A percentile compares a stretch with the other conserved stretches of the same genome.
These are phyloP conservation scores for Monilinia fructigena DNA, from an alignment of 2,329 filamentous ascomycete species.

Conservation along the genomic window DNA sequence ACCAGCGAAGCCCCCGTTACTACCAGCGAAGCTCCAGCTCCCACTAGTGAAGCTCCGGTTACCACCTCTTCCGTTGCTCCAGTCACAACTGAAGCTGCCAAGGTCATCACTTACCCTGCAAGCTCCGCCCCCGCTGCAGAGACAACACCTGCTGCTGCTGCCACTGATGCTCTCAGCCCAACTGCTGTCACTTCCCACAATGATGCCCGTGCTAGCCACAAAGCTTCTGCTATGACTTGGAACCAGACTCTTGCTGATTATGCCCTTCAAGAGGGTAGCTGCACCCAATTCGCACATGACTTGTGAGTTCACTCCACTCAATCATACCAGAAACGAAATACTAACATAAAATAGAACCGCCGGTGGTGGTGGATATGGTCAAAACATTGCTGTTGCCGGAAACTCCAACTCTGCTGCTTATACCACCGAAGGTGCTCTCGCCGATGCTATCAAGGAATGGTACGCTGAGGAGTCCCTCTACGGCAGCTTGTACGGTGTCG, in stretches of 20 bases:
- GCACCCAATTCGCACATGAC: conserved; percentile 73
- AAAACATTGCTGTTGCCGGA: conserved; percentile 72
- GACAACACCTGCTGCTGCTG: conserved; percentile 22
- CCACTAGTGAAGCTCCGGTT: not conserved
- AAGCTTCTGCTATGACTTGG: conserved; percentile 64
- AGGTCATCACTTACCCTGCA: not conserved
- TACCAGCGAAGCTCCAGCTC: conserved; percentile 5
- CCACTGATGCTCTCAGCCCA: conserved; percentile 24
- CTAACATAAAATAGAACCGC: conserved; percentile 49
- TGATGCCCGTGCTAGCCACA: conserved; percentile 80
- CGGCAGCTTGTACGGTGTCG: conserved; percentile 56
- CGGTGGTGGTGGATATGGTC: conserved; percentile 70
- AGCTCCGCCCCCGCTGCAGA: conserved; percentile 3
- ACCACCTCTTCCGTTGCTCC: not conserved
- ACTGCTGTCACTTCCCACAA: conserved; percentile 60
- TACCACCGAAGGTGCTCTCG: conserved; percentile 55
- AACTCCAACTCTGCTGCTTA: conserved; percentile 47
- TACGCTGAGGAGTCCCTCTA: conserved; percentile 74
- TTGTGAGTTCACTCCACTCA: conserved; percentile 56
- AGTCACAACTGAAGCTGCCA: not conserved
- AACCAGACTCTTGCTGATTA: conserved; percentile 60
- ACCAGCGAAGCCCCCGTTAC: not conserved
- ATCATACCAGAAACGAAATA: not conserved
- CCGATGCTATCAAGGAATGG: conserved; percentile 74
- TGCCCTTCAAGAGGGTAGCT: conserved; percentile 61